These are phyloP conservation scores for Paramecium sexaurelia DNA, from an alignment of 73 alveolate species.

Conservation along the genomic window DNA sequence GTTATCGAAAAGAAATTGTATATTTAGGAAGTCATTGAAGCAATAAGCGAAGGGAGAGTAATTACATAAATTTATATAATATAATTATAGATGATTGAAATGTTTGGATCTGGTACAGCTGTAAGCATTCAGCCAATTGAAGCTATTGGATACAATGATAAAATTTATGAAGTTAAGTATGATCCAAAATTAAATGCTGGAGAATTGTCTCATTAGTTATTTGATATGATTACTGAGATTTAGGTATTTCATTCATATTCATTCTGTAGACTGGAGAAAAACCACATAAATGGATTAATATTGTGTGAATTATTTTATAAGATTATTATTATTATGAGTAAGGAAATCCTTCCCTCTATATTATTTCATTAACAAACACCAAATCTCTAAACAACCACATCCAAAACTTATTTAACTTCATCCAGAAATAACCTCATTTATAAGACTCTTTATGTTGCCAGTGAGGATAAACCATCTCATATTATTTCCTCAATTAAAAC, in stretches of 20 bases:
- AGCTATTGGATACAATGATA: slow-evolving; percentile 67
- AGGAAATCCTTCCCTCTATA: not conserved
- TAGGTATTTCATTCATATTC: not conserved
- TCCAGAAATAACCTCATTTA: not conserved
- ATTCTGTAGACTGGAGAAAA: not conserved
- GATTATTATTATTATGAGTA: not conserved
- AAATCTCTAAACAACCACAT: not conserved
- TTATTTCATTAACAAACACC: not conserved
- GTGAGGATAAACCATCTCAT: not conserved
- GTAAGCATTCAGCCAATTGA: slow-evolving; percentile 80
- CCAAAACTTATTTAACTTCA: not conserved
- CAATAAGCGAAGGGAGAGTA: slow-evolving; percentile 77
- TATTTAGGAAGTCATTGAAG: slow-evolving; percentile 75
- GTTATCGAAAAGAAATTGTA: slow-evolving; percentile 76
- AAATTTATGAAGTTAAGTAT: slow-evolving; percentile 49
- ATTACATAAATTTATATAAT: not conserved
- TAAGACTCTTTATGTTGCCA: not conserved
- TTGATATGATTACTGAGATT: slow-evolving; percentile 12
- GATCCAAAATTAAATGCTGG: slow-evolving; percentile 14
- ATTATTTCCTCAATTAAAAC: not conserved
- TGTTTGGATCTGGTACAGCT: slow-evolving; percentile 90
- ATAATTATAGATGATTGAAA: slow-evolving; percentile 73
- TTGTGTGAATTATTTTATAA: slow-evolving; percentile 23
- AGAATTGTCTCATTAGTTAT: not conserved
- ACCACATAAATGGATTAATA: slow-evolving; percentile 44